phyloP scores from a whole-genome alignment of 2,329 filamentous ascomycete genomes.

The Talaromyces marneffei region DNA sequence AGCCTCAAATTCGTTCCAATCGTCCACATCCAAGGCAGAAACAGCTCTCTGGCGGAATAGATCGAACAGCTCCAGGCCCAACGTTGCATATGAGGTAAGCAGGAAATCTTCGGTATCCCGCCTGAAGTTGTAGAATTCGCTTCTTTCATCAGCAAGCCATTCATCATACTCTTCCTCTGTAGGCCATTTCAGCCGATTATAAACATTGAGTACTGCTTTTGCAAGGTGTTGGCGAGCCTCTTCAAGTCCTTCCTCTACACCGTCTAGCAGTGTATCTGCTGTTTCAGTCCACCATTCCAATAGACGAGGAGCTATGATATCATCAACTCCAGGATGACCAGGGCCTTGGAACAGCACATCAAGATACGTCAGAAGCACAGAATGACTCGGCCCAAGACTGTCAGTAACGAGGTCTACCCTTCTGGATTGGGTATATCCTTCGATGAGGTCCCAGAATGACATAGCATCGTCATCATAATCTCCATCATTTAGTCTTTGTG shows the following conservation, averaged over 20 bases:
- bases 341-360: constrained; percentile 37
- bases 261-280: constrained; percentile 34
- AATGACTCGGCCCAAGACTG: constrained; percentile 27
- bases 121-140: constrained; percentile 40
- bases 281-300: constrained; percentile 41
- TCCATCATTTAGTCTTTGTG: constrained; percentile 29
- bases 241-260: constrained; percentile 23
- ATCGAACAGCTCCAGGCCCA: constrained; percentile 38
- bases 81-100: constrained; percentile 38
- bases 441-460: constrained; percentile 36
- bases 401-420: constrained; percentile 28
- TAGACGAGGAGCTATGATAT: constrained; percentile 31
- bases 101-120: constrained; percentile 43
- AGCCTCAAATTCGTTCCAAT: constrained; percentile 42
- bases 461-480: constrained; percentile 35
- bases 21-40: constrained; percentile 26
- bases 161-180: constrained; percentile 27
- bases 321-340: constrained; percentile 37
- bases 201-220: constrained; percentile 37
- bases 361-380: constrained; percentile 30
- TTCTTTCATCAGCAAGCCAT: constrained; percentile 41
- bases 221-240: constrained; percentile 35
- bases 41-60: constrained; percentile 37
- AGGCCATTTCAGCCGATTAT: constrained; percentile 39
- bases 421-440: constrained; percentile 31